Percentiles rank a stretch among this genome's conserved stretches.
phyloP scores from a whole-genome alignment of 2,329 filamentous ascomycete genomes.

The Beauveria scarabaeidicola region DNA sequence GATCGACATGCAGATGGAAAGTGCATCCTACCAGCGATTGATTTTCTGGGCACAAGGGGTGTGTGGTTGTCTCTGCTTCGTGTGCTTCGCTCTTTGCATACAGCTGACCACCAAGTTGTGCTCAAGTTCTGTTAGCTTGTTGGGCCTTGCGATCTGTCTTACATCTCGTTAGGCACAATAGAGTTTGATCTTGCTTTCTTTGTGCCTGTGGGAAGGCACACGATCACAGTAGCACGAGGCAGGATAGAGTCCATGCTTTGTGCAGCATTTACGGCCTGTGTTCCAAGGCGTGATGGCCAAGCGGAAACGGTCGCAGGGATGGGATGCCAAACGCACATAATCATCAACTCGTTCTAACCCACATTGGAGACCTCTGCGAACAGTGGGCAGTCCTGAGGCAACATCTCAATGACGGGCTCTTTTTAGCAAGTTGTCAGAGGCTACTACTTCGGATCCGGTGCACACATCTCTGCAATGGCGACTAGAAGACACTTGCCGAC shows the following conservation, averaged over 20 bases:
- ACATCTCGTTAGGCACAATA: neutral
- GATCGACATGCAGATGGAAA: neutral
- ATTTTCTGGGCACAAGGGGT: too few species aligned
- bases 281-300: neutral
- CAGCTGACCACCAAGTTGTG: neutral
- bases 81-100: neutral
- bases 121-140: neutral
- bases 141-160: neutral
- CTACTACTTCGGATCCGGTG: neutral
- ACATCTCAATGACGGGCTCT: neutral
- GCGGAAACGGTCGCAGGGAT: neutral
- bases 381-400: neutral
- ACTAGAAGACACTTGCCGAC: too few species aligned
- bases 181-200: neutral
- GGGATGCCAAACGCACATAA: neutral
- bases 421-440: neutral
- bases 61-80: too few species aligned
- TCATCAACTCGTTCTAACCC: neutral
- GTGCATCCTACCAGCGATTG: too few species aligned
- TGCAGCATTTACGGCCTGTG: neutral
- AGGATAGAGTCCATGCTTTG: neutral
- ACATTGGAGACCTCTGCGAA: slow-evolving; percentile 1
- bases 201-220: neutral
- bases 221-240: neutral
- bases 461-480: neutral